Evolutionary conservation across 2,329 filamentous ascomycete genomes (phyloP).

Genomic region (Moelleriella libera): DNA sequence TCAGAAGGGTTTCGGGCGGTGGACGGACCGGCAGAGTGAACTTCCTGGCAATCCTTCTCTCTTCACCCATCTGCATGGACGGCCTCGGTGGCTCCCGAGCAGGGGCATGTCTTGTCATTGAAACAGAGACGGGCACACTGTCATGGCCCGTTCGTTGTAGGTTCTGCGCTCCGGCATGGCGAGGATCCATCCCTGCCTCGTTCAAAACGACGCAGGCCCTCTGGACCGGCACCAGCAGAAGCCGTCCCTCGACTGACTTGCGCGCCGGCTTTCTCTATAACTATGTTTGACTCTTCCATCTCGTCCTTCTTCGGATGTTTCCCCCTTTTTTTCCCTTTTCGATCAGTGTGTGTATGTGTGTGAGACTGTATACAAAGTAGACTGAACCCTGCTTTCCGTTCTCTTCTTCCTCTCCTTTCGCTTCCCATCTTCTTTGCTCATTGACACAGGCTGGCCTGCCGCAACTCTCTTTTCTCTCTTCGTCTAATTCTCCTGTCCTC

Average conservation of each 20-base stretch:
- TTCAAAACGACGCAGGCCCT: too few relatives aligned
- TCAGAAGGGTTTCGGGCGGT: conserved; percentile 7
- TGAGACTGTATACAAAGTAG: background rate
- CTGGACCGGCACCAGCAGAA: too few relatives aligned
- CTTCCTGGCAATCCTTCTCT: too few relatives aligned
- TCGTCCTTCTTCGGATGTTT: background rate
- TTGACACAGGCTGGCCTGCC: conserved; percentile 1
- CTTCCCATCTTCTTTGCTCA: background rate
- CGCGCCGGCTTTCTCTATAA: background rate
- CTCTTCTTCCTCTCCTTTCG: background rate
- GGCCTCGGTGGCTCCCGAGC: background rate
- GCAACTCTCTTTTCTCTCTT: background rate
- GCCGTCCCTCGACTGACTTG: too few relatives aligned
- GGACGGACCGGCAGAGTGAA: background rate
- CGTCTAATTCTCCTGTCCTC: background rate
- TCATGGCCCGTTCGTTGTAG: background rate
- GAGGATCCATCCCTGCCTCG: too few relatives aligned
- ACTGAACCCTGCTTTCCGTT: background rate
- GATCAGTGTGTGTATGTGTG: background rate
- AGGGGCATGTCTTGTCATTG: background rate
- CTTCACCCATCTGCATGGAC: background rate
- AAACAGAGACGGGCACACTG: background rate
- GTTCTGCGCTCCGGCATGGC: too few relatives aligned
- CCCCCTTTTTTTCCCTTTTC: background rate
- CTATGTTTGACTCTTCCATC: background rate